Base-by-base conservation (phyloP, 495 filamentous ascomycete genomes). In the Thermothielavioides terrestris region DNA sequence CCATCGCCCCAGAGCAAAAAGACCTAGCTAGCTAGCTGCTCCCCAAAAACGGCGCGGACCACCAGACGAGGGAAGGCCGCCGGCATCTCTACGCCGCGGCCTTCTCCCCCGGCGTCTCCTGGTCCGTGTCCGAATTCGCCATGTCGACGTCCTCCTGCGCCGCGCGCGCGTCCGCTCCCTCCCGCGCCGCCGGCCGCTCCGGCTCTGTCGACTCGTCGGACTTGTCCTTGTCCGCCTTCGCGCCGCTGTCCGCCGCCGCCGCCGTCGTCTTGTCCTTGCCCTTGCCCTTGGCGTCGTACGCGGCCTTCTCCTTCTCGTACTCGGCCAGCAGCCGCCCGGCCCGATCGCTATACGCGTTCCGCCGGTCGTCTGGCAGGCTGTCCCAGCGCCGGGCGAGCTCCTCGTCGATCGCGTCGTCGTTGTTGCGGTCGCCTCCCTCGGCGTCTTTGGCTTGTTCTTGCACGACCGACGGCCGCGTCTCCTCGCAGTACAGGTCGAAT, bases 401-500 rank as follows among this genome's bases (percentile, higher is more conserved):
- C 39, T 68, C 62, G 20, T 79, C 74, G 17, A 71, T 67, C 39
- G 67, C 62, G 20, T 79, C 74, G 17, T 71, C 51, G 25, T 57
- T 60, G 32, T 65, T 62, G 37, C 30, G n/a, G n/a, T 47, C 48
- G 18, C 26, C 55, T 21, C 62, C 59, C 11, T 48, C 60, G 22
- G 67, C 65, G 27, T 65, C 64, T 1, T 70, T 63, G 39, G 65
- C 53, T 50, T 71, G 55, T n/a, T 63, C 58, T 26, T 66, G 60
- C 4, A 73, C 50, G 7, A n/a, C n/a, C n/a, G 67, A 36, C 2
- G 66, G 60, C 26, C 74, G 60, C 11, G 61, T 63, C 39, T 76
- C 72, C 41, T 70, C 66, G 53, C 68, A 75, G 60, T 74, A 79
- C 11, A 78, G 61, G 30, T 78, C 73, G 55, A 78, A 79, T 4